These are phyloP conservation scores for Aspergillus fructus DNA, from an alignment of 2,329 filamentous ascomycete species.

Conservation along the genomic window DNA sequence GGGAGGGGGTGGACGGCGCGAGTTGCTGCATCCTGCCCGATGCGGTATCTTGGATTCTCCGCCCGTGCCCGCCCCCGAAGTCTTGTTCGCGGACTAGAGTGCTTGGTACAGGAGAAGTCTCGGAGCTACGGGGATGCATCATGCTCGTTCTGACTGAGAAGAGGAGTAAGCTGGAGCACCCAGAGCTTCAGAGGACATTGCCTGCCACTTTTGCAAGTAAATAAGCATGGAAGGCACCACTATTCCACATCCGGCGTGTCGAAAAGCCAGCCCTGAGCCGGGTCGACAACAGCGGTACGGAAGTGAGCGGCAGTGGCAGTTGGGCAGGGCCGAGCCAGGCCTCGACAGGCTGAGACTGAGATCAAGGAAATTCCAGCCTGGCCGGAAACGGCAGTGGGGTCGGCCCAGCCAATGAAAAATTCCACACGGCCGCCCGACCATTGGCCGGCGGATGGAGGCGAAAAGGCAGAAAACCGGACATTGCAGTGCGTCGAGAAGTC, in stretches of 20 bases:
- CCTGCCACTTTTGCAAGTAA: not conserved
- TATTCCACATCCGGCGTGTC: not conserved
- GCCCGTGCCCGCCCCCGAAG: not conserved
- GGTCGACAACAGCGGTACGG: too few relatives aligned
- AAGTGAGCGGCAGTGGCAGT: too few relatives aligned
- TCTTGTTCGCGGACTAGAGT: too few relatives aligned
- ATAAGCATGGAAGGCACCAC: not conserved
- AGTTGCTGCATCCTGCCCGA: not conserved
- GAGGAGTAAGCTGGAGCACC: too few relatives aligned
- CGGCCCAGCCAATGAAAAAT: too few relatives aligned
- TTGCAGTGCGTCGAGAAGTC: not conserved
- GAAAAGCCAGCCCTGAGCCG: not conserved
- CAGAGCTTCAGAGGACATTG: too few relatives aligned
- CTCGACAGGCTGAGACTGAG: not conserved
- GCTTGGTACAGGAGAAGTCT: not conserved
- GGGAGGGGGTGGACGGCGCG: too few relatives aligned
- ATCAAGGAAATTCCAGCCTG: too few relatives aligned
- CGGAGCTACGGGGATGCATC: not conserved
- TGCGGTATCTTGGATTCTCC: not conserved
- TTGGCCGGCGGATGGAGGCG: not conserved
- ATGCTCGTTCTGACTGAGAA: too few relatives aligned
- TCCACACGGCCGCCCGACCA: not conserved
- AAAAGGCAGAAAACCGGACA: not conserved
- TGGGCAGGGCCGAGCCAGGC: not conserved
- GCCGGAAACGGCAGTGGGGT: too few relatives aligned